These are phyloP conservation scores for Leptographium wingfieldii DNA, from an alignment of 2,329 filamentous ascomycete genomes.

Conservation along the genomic window DNA sequence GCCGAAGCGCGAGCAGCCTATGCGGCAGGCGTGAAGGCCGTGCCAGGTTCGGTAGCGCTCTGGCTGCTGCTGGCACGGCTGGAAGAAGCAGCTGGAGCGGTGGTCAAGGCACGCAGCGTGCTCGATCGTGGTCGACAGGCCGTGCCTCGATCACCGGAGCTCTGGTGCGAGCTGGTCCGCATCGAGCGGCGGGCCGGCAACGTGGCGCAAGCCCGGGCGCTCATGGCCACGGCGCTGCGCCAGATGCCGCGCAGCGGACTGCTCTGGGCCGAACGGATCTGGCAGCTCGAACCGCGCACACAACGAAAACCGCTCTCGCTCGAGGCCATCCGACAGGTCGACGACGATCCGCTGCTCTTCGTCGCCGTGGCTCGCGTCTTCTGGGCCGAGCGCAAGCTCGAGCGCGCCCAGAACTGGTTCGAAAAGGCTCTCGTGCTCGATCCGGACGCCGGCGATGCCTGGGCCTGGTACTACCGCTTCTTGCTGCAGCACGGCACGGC, in stretches of 20 bases:
- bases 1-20: slow-evolving; percentile 85
- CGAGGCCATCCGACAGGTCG: slow-evolving; percentile 94
- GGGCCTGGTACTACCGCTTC: slow-evolving; percentile 98
- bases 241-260: slow-evolving; percentile 80
- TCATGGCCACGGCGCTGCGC: slow-evolving; percentile 89
- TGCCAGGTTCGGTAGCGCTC: slow-evolving; percentile 68
- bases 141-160: slow-evolving; percentile 67
- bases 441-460: slow-evolving; percentile 77
- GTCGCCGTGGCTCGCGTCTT: slow-evolving; percentile 90
- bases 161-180: slow-evolving; percentile 91
- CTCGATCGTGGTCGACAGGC: slow-evolving; percentile 84
- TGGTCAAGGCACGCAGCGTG: slow-evolving; percentile 86
- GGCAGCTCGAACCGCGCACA: slow-evolving; percentile 81
- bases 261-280: slow-evolving; percentile 90
- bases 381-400: slow-evolving; percentile 83
- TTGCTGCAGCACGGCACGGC: slow-evolving; percentile 82
- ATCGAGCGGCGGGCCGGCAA: slow-evolving; percentile 84
- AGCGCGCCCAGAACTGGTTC: slow-evolving; percentile 95
- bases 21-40: slow-evolving; percentile 74
- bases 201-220: slow-evolving; percentile 66
- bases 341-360: slow-evolving; percentile 81
- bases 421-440: slow-evolving; percentile 88
- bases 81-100: slow-evolving; percentile 71
- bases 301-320: slow-evolving; percentile 84
- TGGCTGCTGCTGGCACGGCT: slow-evolving; percentile 84